These are phyloP conservation scores for Phytophthora colocasiae DNA, from an alignment of 352 stramenopile species.

Conservation along the genomic window DNA sequence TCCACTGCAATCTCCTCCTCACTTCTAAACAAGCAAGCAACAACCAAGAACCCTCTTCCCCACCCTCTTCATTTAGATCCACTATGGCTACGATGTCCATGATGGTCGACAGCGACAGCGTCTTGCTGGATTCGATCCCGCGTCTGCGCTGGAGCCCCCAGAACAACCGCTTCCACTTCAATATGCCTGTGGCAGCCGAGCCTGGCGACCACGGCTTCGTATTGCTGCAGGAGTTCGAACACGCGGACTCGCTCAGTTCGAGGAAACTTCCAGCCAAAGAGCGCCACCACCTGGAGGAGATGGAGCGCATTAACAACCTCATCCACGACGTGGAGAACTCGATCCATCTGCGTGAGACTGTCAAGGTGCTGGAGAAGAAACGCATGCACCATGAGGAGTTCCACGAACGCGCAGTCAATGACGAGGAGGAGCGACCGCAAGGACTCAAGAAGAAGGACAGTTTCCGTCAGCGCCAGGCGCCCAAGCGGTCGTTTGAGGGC, in stretches of 20 bases:
- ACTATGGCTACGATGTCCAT: constrained; percentile 60
- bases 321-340: constrained; percentile 79
- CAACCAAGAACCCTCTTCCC: constrained; percentile 13
- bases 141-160: constrained; percentile 71
- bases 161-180: constrained; percentile 86
- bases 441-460: constrained; percentile 56
- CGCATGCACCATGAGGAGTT: constrained; percentile 69
- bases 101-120: constrained; percentile 43
- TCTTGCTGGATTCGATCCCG: constrained; percentile 65
- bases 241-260: constrained; percentile 53
- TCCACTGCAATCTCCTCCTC: constrained; percentile 9
- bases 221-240: constrained; percentile 73
- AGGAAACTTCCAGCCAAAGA: constrained; percentile 56
- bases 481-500: constrained; percentile 52
- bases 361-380: constrained; percentile 68
- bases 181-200: constrained; percentile 66
- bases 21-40: constrained; percentile 31
- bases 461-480: constrained; percentile 45
- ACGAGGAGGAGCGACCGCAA: constrained; percentile 59
- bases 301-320: constrained; percentile 77
- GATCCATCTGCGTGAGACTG: constrained; percentile 64
- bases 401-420: constrained; percentile 57
- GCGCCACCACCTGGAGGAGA: constrained; percentile 70
- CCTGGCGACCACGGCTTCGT: constrained; percentile 71
- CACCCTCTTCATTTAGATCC: background rate